These are phyloP conservation scores for Solanum infundibuliforme DNA, from an alignment of 257 asterid genomes.

Conservation along the genomic window DNA sequence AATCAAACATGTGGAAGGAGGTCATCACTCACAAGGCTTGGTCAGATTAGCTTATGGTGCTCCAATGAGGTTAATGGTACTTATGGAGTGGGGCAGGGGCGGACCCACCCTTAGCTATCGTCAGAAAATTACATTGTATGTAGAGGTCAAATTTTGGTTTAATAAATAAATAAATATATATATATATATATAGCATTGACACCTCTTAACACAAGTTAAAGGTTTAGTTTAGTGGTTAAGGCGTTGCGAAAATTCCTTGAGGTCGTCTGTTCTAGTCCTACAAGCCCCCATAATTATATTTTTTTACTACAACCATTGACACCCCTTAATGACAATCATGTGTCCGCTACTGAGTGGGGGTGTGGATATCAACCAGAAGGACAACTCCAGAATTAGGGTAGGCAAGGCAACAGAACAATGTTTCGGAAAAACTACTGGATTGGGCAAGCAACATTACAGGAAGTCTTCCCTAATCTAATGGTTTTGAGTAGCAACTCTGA, in stretches of 20 bases:
- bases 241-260: background rate
- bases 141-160: background rate
- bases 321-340: background rate
- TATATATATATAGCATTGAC: no score
- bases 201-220: background rate
- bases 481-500: background rate
- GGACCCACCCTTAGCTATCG: background rate
- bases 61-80: background rate
- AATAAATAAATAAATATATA: no score
- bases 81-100: background rate
- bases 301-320: background rate
- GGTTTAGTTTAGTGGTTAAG: background rate
- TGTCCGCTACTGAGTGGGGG: background rate
- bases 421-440: background rate
- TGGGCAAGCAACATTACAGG: background rate
- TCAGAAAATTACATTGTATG: background rate
- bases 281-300: background rate
- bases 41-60: background rate
- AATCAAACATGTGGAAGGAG: background rate
- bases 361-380: background rate
- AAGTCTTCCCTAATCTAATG: background rate
- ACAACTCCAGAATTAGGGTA: background rate
- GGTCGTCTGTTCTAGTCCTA: background rate
- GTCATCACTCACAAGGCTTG: background rate
- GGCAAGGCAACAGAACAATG: background rate